Base-by-base conservation (phyloP, 176 grass and related monocot genomes). In the Tuctoria greenei region DNA sequence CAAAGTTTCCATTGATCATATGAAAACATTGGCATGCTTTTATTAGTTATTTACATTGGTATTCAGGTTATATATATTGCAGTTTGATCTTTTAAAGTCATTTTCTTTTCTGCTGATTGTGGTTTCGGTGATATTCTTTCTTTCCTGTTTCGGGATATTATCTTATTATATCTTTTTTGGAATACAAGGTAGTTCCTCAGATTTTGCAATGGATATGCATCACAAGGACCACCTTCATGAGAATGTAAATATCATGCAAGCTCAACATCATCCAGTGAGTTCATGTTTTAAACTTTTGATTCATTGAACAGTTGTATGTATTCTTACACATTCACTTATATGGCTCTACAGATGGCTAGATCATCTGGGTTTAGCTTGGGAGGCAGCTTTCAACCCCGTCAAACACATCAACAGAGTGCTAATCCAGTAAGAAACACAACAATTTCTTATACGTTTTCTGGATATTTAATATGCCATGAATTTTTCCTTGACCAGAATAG, bases 171-270 rank as follows among this genome's bases (percentile, higher is more conserved):
- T 82, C 5, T 56, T 76, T 87, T 87, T 78, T 82, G 67, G 52
- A 60, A 78, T 79, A 69, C 71, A 81, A 97, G 95, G 91, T 81
- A 69, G 82, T 70, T 82, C 72, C 34, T 85, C 90, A 75, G 88
- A 97, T 76, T 97, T 84, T 84, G 76, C 81, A 55, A 88, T 90
- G 75, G 91, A 93, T 84, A 79, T 94, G 76, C 95, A 88, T 92
- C 89, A 89, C 71, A 98, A 92, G 77, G 95, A 92, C 40, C 95
- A 98, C 24, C 95, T 92, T 88, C 91, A 93, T 83, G 91, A 98
- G 41, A 98, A 92, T 79, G 81, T 87, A 67, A 82, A 88, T 24
- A 86, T 86, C 50, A 90, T 98, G 84, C 95, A 94, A 75, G 72
- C 75, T 68, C 86, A 88, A 24, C 88, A 98, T 60, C 89, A 86